A percentile compares a stretch with the other conserved stretches of the same genome.
These are phyloP conservation scores for Claviceps spartinae DNA, from an alignment of 2,329 filamentous ascomycete genomes.

Conservation along the genomic window DNA sequence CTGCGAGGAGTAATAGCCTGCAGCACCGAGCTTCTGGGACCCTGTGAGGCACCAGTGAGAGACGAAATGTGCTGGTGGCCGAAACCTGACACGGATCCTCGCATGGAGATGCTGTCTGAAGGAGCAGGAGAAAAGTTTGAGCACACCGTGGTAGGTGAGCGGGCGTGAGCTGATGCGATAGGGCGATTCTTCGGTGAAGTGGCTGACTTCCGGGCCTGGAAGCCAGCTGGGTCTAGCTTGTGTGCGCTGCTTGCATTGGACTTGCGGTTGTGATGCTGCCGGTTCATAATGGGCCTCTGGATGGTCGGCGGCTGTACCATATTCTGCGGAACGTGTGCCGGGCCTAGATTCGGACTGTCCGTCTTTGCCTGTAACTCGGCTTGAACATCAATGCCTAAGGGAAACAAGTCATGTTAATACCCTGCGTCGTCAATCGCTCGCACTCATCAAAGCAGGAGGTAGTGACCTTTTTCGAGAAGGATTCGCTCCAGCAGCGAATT, in stretches of 20 bases:
- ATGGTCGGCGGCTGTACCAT: slow-evolving; percentile 62
- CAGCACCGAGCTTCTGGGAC: slow-evolving; percentile 21
- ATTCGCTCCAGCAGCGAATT: slow-evolving; percentile 94
- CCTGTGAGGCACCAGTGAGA: slow-evolving; percentile 13
- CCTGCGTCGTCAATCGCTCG: neutral
- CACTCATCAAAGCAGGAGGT: neutral
- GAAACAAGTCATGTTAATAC: slow-evolving; percentile 1
- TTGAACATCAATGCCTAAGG: slow-evolving; percentile 87
- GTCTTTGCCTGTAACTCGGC: slow-evolving; percentile 89
- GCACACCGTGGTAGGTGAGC: slow-evolving; percentile 38
- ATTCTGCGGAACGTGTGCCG: slow-evolving; percentile 53
- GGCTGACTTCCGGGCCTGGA: slow-evolving; percentile 41
- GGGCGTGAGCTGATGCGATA: slow-evolving; percentile 65
- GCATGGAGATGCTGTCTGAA: slow-evolving; percentile 35
- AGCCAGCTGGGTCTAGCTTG: slow-evolving; percentile 48
- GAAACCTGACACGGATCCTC: slow-evolving; percentile 22
- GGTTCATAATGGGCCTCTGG: slow-evolving; percentile 68
- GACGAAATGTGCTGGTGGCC: slow-evolving; percentile 19
- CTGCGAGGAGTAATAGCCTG: slow-evolving; percentile 22
- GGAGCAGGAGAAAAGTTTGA: slow-evolving; percentile 30
- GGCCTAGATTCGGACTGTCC: slow-evolving; percentile 66
- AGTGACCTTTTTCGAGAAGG: slow-evolving; percentile 87
- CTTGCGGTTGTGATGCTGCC: slow-evolving; percentile 61
- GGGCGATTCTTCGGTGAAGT: slow-evolving; percentile 59
- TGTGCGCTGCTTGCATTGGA: slow-evolving; percentile 63